A percentile compares a stretch with the other conserved stretches of the same genome.
These are phyloP conservation scores for Leucocoprinus birnbaumii DNA, from an alignment of 768 basidiomycete genomes.

Conservation along the genomic window DNA sequence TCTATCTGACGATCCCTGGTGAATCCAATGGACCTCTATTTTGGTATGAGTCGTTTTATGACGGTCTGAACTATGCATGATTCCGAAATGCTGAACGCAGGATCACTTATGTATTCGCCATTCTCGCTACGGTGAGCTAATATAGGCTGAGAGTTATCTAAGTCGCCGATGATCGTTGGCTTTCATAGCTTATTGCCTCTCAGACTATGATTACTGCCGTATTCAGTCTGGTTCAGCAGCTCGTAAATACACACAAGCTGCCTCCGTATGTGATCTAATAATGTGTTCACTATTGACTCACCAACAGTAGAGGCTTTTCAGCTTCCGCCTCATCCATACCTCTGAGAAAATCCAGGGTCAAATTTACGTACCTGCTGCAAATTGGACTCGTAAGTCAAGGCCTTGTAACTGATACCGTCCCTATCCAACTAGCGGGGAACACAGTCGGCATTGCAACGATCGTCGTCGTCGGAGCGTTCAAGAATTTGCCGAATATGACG, in stretches of 20 bases:
- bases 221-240: constrained; percentile 60
- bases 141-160: too few relatives aligned
- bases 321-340: constrained; percentile 56
- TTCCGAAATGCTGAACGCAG: too few relatives aligned
- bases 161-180: not conserved
- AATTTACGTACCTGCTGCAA: constrained; percentile 62
- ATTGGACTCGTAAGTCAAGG: constrained; percentile 49
- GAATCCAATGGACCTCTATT: constrained; percentile 47
- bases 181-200: constrained; percentile 53
- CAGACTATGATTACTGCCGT: constrained; percentile 71
- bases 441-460: too few relatives aligned
- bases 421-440: too few relatives aligned
- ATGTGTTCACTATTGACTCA: too few relatives aligned
- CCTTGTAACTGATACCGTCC: too few relatives aligned
- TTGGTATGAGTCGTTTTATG: constrained; percentile 36
- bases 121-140: too few relatives aligned
- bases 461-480: too few relatives aligned
- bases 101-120: too few relatives aligned
- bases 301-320: constrained; percentile 22
- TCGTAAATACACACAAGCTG: constrained; percentile 49
- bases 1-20: constrained; percentile 67
- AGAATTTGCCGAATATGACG: too few relatives aligned
- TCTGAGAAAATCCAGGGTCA: constrained; percentile 61
- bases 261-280: too few relatives aligned
- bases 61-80: too few relatives aligned